Conservation (phyloP, 2,329 filamentous ascomycete species). For the Botryotinia globosa region DNA sequence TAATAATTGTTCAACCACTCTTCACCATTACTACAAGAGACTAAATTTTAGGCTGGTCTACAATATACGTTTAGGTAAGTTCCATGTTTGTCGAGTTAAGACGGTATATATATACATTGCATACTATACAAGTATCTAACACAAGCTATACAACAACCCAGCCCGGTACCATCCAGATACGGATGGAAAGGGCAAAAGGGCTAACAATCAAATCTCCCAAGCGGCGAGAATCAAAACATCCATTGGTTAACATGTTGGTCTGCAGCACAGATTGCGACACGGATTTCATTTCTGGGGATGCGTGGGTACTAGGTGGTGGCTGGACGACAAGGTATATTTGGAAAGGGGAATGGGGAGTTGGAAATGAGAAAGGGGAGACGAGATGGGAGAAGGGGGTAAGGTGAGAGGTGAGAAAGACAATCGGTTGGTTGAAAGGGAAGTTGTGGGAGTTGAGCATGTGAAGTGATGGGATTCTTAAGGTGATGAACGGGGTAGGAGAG, state of each 20-base stretch:
- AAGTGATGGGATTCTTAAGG: background rate
- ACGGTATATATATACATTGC: background rate
- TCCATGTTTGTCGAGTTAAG: background rate
- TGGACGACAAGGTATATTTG: background rate
- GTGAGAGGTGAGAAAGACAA: background rate
- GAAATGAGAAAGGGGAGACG: too few species aligned
- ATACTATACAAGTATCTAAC: background rate
- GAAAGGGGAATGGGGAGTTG: background rate
- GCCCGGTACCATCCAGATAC: background rate
- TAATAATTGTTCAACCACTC: background rate
- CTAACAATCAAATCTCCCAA: background rate
- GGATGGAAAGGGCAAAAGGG: background rate
- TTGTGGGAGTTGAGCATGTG: background rate
- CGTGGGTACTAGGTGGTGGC: background rate
- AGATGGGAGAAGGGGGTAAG: too few species aligned
- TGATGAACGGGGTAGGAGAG: background rate
- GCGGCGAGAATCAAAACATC: background rate
- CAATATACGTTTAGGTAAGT: background rate
- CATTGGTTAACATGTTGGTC: background rate
- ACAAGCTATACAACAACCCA: background rate
- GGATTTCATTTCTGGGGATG: background rate
- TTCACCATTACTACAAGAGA: background rate
- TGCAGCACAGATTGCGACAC: background rate
- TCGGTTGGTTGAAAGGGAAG: background rate
- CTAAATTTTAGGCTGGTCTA: background rate